Conservation (phyloP, 768 basidiomycete genomes). For the Cystofilobasidium macerans region DNA sequence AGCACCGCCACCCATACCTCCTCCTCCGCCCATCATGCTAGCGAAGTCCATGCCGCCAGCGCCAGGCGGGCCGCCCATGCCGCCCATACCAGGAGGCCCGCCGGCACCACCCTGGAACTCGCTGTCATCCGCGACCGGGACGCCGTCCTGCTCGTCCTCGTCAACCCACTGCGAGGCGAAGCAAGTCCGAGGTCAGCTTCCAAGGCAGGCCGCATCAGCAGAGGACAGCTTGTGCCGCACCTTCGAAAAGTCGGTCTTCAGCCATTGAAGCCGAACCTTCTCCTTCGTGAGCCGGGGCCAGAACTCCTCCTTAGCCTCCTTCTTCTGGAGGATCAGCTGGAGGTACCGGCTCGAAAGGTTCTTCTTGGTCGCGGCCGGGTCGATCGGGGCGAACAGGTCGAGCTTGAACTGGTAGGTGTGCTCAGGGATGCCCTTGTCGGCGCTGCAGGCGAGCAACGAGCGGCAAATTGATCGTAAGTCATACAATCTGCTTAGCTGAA, state of each 20-base stretch:
- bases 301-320: constrained; percentile 60
- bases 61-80: constrained; percentile 28
- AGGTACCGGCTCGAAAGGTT: constrained; percentile 59
- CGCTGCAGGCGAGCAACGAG: constrained; percentile 29
- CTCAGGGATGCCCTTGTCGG: constrained; percentile 42
- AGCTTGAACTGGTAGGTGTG: constrained; percentile 65
- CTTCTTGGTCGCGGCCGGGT: constrained; percentile 43
- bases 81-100: constrained; percentile 20
- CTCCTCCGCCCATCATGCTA: constrained; percentile 28
- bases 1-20: constrained; percentile 27
- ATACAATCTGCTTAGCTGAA: too few species aligned
- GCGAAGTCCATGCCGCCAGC: constrained; percentile 32
- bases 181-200: too few species aligned
- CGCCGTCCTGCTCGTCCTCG: constrained; percentile 87
- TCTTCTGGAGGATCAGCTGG: constrained; percentile 63
- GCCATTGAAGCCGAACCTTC: constrained; percentile 62
- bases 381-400: constrained; percentile 50
- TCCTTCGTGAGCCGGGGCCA: constrained; percentile 91
- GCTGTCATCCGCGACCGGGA: constrained; percentile 33
- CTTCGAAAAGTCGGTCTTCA: constrained; percentile 90
- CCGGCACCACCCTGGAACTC: constrained; percentile 18
- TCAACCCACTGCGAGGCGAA: constrained; percentile 60
- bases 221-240: constrained; percentile 25
- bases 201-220: neutral
- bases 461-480: neutral